Evolutionary conservation across 768 basidiomycete genomes (phyloP), one percentile per base, ranked within the genome.

Genomic region (Boletus fagicola): DNA sequence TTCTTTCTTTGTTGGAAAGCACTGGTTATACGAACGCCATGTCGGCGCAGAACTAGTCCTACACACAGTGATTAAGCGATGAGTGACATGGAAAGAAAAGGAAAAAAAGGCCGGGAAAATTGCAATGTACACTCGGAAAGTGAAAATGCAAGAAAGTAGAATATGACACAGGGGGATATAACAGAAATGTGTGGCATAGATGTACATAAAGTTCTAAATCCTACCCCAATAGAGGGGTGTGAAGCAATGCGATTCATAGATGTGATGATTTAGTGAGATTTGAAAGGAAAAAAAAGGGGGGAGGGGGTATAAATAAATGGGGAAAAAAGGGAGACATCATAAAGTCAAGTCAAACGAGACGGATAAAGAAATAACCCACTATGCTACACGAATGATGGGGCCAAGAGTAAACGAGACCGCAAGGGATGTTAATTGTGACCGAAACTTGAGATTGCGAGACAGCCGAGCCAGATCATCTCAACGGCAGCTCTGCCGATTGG

Each of bases 401-500:
- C 13, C 9, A 15, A 40, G 16, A 16, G 12, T 33, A 31, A 49
- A 15, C 24, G 40, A 51, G 38, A 59, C 44, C 49, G 52, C 40
- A 13, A 47, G 5, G n/a, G 16, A 24, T 24, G 22, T 66, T 53
- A 66, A 3, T 48, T 54, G 59, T 62, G 38, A 35, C 69, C 69
- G 49, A 80, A 80, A 68, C 77, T 77, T 33, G 75, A 76, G 53
- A 82, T 70, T 8, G 81, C 78, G 58, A 83, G 74, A 61, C 80
- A 79, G 0, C 81, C 82, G 2, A 82, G 71, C 82, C 82, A 82
- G 26, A 77, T 77, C 75, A 82, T 78, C 68, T 82, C 81, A 40
- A 82, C 76, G 15, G 72, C 79, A 7, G 82, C 81, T 48, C 75
- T 70, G 10, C 81, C 81, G 47, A 82, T 76, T 2, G 79, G 71